Evolutionary conservation across 345 rosid genomes (phyloP).

Genomic region (Excoecaria cochinchinensis): DNA sequence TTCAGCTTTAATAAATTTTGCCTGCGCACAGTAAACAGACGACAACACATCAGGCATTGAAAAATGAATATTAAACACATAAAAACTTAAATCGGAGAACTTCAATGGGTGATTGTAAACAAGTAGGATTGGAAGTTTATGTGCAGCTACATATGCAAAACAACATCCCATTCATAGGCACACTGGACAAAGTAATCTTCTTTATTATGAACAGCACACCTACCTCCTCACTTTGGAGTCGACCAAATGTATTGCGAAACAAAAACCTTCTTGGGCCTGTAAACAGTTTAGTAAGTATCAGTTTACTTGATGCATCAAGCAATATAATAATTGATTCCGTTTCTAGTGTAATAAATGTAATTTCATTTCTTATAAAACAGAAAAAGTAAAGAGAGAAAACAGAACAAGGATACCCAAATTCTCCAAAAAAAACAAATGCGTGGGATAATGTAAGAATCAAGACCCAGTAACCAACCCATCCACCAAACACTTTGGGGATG

Average conservation of each 20-base stretch:
- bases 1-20: constrained; percentile 74
- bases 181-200: constrained; percentile 6
- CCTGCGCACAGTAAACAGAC: constrained; percentile 41
- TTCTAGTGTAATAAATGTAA: neutral
- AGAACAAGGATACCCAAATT: neutral
- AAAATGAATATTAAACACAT: neutral
- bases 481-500: neutral
- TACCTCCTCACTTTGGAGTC: constrained; percentile 93
- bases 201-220: constrained; percentile 11
- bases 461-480: neutral
- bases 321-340: neutral
- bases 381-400: neutral
- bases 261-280: constrained; percentile 89
- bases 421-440: neutral
- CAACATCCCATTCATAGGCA: neutral
- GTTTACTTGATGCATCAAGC: constrained; percentile 15
- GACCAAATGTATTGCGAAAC: constrained; percentile 71
- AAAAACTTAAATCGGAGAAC: constrained; percentile 10
- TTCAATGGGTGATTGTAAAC: constrained; percentile 1
- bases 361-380: neutral
- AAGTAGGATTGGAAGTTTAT: constrained; percentile 4
- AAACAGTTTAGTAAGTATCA: constrained; percentile 15
- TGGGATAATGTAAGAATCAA: neutral
- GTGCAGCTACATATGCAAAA: neutral
- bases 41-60: constrained; percentile 12